Evolutionary conservation across 1,284 basidiomycete genomes (phyloP), one percentile per base, ranked within the genome.

Genomic region (Fomitopsis schrenkii): DNA sequence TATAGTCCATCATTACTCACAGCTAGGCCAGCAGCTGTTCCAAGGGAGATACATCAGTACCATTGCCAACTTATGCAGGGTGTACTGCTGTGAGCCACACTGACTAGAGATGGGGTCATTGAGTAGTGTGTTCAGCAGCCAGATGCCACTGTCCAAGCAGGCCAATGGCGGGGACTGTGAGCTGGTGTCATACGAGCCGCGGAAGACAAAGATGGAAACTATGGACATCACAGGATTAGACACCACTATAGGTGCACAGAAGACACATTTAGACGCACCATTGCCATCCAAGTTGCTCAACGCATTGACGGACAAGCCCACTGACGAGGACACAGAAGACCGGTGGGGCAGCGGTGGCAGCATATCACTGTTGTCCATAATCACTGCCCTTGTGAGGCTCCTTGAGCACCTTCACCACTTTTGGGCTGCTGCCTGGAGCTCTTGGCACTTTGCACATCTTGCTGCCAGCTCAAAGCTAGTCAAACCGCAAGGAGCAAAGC

Each of bases 381-480:
- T 78, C 79, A 46, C 38, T 15, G 38, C 74, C 76, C 63, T 86
- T 86, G 59, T 73, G 74, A 9, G 82, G 80, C 72, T 90, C 87
- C 75, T 85, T 87, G 40, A 72, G 66, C 57, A 71, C 55, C 71
- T 76, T 81, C 17, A 73, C 67, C 6, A 67, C 70, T 67, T 78
- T 77, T 62, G 78, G 76, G 67, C 78, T 75, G 9, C 72, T 35
- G n/a, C 52, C 66, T 63, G 38, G 65, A 22, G 72, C 78, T 73
- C 79, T 84, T 45, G 75, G 76, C 66, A 80, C 80, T 73, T 85
- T 91, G 63, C 90, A 80, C n/a, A 86, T 83, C 75, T 92, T 93
- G 75, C 87, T 88, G 10, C 90, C 90, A 0, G 90, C 87, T 4
- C 91, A 85, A 42, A 93, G 81, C 74, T 93, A 91, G 74, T 93